Evolutionary conservation across 192 early-diverging fungal species (phyloP), one percentile per base, ranked within the genome.

Genomic region (Umbelopsis vinacea): DNA sequence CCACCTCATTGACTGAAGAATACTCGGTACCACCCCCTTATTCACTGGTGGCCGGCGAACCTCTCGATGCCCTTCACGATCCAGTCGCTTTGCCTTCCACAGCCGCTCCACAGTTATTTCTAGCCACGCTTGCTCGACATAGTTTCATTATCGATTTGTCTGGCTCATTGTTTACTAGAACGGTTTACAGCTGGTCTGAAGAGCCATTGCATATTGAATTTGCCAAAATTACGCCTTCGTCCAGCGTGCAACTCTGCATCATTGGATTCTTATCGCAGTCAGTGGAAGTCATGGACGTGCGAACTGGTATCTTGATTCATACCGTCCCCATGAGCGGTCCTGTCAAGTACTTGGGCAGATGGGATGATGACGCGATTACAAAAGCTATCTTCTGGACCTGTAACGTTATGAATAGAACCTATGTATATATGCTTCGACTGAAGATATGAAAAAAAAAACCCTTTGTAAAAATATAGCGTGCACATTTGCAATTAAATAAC

Each of bases 11-110:
- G 38, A 80, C 78, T 12, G 68, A 70, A 9, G 71, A 75, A 22
- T 80, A 63, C n/a, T 73, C 78, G 1, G 68, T 73, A 5, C 78
- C 78, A 24, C 78, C 78, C 3, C 69, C 78, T 29, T 80, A 80
- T 46, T 52, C 73, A 14, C 68, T 74, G 4, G 78, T 80, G 9
- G 67, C 75, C 17, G 52, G 50, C 19, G 50, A 70, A 24, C 71
- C 68, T 10, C 68, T 45, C 38, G 37, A 68, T 45, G 54, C 55
- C 0, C 69, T 53, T 38, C 38, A 70, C 22, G 78, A 75, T 38
- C 74, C 78, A 11, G 69, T 80, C 2, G 74, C 70, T 1, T 46
- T 80, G 9, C 74, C 78, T 4, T 75, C 73, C 2, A 69, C 71
- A 4, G 26, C 71, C 0, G 76, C 76, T 5, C 71, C 78, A n/a